Evolutionary conservation across 306 rosid genomes (phyloP).

Genomic region (Senna siamea): DNA sequence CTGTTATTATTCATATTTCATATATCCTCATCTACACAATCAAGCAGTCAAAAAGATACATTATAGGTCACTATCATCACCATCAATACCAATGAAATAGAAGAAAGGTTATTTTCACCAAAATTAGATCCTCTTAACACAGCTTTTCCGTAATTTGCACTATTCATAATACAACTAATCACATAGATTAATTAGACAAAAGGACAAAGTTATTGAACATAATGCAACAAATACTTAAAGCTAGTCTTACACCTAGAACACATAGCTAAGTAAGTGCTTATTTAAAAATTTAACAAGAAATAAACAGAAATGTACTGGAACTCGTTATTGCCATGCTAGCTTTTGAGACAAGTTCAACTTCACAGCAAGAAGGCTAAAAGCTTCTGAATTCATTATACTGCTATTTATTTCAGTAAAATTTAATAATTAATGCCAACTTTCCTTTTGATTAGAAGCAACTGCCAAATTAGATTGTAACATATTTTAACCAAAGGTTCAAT

Average conservation of each 20-base stretch:
- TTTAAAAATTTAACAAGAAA: conserved; percentile 5
- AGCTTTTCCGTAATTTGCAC: background rate
- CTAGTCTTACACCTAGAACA: conserved; percentile 21
- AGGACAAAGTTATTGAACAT: background rate
- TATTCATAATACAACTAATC: conserved; percentile 14
- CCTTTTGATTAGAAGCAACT: background rate
- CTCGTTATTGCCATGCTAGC: background rate
- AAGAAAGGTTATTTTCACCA: background rate
- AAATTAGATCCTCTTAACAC: conserved; percentile 24
- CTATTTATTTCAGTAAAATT: background rate
- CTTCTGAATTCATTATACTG: background rate
- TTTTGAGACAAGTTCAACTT: background rate
- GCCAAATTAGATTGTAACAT: background rate
- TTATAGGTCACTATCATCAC: background rate
- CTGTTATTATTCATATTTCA: conserved; percentile 14
- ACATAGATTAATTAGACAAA: conserved; percentile 7
- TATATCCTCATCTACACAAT: conserved; percentile 14
- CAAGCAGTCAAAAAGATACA: conserved; percentile 17
- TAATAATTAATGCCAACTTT: background rate
- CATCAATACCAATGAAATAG: background rate
- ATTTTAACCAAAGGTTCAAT: background rate
- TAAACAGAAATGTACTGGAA: conserved; percentile 21
- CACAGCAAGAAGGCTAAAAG: background rate
- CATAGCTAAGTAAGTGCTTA: background rate
- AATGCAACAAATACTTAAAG: background rate